A percentile compares a stretch with the other conserved stretches of the same genome.
Evolutionary conservation across 805 yeast genomes (phyloP).

Genomic region (Yarrowia sp.): DNA sequence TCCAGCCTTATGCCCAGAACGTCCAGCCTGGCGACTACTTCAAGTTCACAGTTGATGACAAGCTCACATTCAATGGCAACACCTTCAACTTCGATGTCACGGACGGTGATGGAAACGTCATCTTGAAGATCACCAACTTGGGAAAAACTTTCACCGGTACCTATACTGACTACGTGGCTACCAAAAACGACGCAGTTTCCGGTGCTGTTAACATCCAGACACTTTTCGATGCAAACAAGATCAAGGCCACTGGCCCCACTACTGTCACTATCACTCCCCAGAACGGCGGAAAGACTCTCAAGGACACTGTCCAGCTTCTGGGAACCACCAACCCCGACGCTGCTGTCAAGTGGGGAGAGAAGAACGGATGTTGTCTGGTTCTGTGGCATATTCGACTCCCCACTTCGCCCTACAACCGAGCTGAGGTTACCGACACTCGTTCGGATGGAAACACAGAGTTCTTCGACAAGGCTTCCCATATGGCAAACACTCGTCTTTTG

Average conservation of each 20-base stretch:
- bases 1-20: slow-evolving; percentile 11
- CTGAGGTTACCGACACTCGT: background rate
- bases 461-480: background rate
- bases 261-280: slow-evolving; percentile 8
- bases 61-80: background rate
- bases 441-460: slow-evolving; percentile 3
- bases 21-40: slow-evolving; percentile 26
- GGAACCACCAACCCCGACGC: background rate
- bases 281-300: background rate
- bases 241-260: slow-evolving; percentile 12
- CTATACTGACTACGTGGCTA: slow-evolving; percentile 23
- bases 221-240: slow-evolving; percentile 3
- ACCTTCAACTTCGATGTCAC: slow-evolving; percentile 22
- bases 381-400: slow-evolving; percentile 7
- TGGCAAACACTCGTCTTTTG: background rate
- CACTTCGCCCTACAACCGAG: slow-evolving; percentile 23
- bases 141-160: slow-evolving; percentile 14
- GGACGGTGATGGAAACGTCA: slow-evolving; percentile 14
- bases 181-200: slow-evolving; percentile 9
- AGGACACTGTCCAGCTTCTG: background rate
- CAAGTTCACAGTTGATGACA: slow-evolving; percentile 19
- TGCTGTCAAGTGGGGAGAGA: slow-evolving; percentile 5
- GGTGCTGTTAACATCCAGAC: slow-evolving; percentile 16
- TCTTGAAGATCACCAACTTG: slow-evolving; percentile 6
- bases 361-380: slow-evolving; percentile 10